These are phyloP conservation scores for Styphnolobium japonicum DNA, from an alignment of 306 rosid species.

Conservation along the genomic window DNA sequence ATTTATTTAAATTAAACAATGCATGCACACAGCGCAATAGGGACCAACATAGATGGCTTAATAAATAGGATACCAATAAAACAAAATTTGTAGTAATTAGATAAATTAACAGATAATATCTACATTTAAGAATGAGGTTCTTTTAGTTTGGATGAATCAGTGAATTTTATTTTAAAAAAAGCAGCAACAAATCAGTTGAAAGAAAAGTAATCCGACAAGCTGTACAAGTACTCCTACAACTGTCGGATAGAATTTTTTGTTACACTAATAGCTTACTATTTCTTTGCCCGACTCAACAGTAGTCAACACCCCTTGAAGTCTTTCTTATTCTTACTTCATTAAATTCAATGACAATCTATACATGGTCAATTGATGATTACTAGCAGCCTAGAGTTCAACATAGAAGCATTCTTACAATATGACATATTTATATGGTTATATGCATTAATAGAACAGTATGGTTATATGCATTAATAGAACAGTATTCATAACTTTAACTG, in stretches of 20 bases:
- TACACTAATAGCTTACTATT: no score
- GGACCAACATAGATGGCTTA: neutral
- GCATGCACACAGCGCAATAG: neutral
- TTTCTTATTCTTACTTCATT: no score
- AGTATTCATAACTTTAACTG: neutral
- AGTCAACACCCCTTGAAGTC: no score
- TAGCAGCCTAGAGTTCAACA: no score
- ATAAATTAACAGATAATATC: neutral
- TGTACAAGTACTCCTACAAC: constrained; percentile 11
- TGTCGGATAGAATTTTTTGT: no score
- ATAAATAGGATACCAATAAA: neutral
- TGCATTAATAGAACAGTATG: no score
- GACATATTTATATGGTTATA: no score
- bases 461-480: neutral
- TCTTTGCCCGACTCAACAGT: no score
- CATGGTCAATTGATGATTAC: no score
- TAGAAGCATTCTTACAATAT: no score
- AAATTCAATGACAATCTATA: no score
- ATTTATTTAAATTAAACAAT: neutral
- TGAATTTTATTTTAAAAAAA: neutral
- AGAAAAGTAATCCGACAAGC: constrained; percentile 3
- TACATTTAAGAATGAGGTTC: neutral
- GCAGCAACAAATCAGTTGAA: neutral
- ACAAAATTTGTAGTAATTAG: neutral
- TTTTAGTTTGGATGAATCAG: neutral